Evolutionary conservation across 2,329 filamentous ascomycete genomes (phyloP).

Genomic region (Trichoderma sp.): DNA sequence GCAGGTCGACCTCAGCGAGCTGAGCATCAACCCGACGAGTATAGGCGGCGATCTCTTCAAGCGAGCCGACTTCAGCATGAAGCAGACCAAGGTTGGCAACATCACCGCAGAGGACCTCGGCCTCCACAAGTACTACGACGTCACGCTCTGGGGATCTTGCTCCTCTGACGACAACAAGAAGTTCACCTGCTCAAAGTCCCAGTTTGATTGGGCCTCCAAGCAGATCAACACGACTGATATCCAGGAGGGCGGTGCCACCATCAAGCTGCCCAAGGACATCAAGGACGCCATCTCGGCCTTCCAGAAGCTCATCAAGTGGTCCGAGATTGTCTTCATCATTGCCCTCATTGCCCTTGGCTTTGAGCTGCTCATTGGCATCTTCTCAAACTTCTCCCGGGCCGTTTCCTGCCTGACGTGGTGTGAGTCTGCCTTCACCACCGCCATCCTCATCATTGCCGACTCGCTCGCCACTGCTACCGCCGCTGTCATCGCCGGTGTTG

Average conservation of each 20-base stretch:
- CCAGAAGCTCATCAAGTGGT: slow-evolving; percentile 74
- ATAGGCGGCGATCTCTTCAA: slow-evolving; percentile 29
- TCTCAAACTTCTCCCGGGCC: slow-evolving; percentile 79
- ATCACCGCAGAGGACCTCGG: slow-evolving; percentile 60
- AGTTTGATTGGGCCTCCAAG: slow-evolving; percentile 76
- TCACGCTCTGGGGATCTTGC: slow-evolving; percentile 90
- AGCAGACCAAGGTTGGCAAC: slow-evolving; percentile 42
- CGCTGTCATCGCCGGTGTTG: slow-evolving; percentile 62
- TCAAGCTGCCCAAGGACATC: slow-evolving; percentile 68
- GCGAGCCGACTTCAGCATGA: slow-evolving; percentile 27
- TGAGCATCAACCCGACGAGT: slow-evolving; percentile 43
- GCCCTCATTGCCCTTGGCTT: slow-evolving; percentile 68
- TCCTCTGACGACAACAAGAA: slow-evolving; percentile 55
- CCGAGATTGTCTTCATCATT: slow-evolving; percentile 77
- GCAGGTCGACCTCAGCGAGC: slow-evolving; percentile 62
- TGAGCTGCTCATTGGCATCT: slow-evolving; percentile 76
- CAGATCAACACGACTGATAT: slow-evolving; percentile 63
- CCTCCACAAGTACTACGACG: slow-evolving; percentile 75
- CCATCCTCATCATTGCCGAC: slow-evolving; percentile 62
- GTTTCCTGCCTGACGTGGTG: slow-evolving; percentile 83
- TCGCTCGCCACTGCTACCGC: slow-evolving; percentile 75
- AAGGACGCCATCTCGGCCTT: slow-evolving; percentile 71
- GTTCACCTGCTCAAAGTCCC: slow-evolving; percentile 67
- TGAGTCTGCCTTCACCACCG: slow-evolving; percentile 63
- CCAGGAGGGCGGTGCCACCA: slow-evolving; percentile 50